These are phyloP conservation scores for Bjerkandera adusta DNA, from an alignment of 1,284 basidiomycete species.

Conservation along the genomic window DNA sequence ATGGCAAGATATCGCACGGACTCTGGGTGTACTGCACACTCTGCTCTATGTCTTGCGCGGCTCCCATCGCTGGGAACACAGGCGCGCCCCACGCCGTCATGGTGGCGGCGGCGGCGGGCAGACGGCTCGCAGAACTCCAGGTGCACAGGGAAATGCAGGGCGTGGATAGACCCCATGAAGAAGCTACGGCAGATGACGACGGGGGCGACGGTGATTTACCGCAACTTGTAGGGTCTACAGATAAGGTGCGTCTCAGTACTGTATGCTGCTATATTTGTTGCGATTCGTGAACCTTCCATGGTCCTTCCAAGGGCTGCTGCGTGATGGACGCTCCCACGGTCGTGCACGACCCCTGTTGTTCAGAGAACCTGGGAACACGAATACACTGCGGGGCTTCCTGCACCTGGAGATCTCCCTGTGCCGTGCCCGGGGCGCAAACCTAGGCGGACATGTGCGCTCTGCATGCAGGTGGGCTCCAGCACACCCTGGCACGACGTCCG, in stretches of 20 bases:
- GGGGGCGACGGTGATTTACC: conserved; percentile 5
- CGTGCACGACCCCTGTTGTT: neutral
- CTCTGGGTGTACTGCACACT: conserved; percentile 29
- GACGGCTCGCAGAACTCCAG: conserved; percentile 12
- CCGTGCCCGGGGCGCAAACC: neutral
- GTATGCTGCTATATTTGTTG: too few species aligned
- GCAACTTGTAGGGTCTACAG: conserved; percentile 1
- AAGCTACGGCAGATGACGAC: conserved; percentile 14
- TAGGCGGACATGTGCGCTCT: neutral
- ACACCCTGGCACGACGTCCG: neutral
- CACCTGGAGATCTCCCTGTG: neutral
- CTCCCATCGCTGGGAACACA: neutral
- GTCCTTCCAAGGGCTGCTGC: neutral
- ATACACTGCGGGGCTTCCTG: neutral
- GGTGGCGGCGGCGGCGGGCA: conserved; percentile 4
- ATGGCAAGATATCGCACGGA: conserved; percentile 30
- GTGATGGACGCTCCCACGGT: neutral
- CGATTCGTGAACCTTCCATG: too few species aligned
- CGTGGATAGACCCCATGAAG: neutral
- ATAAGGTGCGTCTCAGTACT: conserved; percentile 10
- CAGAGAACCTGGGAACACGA: too few species aligned
- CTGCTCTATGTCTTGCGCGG: conserved; percentile 3
- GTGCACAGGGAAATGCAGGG: conserved; percentile 8
- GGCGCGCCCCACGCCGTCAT: neutral
- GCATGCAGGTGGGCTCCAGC: neutral